phyloP scores from a whole-genome alignment of 1,139 yeast genomes.

The Blastobotrys buckinghamii region DNA sequence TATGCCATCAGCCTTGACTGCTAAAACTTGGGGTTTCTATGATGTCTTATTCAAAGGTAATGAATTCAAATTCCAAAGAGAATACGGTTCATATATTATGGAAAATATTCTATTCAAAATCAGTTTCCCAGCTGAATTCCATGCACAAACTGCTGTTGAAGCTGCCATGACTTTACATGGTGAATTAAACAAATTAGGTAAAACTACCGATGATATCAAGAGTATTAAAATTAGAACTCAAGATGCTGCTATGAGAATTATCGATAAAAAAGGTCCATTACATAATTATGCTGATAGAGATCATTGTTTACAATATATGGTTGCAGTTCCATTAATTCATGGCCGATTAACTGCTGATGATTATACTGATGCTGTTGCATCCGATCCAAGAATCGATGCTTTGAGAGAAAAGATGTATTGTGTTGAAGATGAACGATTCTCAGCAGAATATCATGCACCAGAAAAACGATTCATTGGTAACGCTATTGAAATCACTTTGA shows the following conservation, averaged over 20 bases:
- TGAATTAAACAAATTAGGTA: constrained; percentile 37
- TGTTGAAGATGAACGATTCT: constrained; percentile 44
- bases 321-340: constrained; percentile 48
- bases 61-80: constrained; percentile 48
- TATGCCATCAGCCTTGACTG: constrained; percentile 52
- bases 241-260: constrained; percentile 54
- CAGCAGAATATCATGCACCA: constrained; percentile 50
- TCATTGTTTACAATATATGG: constrained; percentile 59
- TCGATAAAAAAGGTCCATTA: constrained; percentile 52
- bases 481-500: constrained; percentile 44
- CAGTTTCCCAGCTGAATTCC: constrained; percentile 62
- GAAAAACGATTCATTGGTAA: constrained; percentile 53
- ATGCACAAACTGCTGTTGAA: constrained; percentile 61
- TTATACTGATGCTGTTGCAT: constrained; percentile 46
- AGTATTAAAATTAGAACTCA: constrained; percentile 48
- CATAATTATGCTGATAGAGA: constrained; percentile 59
- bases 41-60: constrained; percentile 51
- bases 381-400: constrained; percentile 47
- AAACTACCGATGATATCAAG: constrained; percentile 44
- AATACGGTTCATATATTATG: constrained; percentile 55
- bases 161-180: constrained; percentile 45
- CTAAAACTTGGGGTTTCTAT: constrained; percentile 56
- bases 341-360: constrained; percentile 55
- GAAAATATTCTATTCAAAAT: constrained; percentile 55
- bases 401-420: constrained; percentile 51